phyloP scores from a whole-genome alignment of 257 asterid species.

The Przewalskia tangutica region DNA sequence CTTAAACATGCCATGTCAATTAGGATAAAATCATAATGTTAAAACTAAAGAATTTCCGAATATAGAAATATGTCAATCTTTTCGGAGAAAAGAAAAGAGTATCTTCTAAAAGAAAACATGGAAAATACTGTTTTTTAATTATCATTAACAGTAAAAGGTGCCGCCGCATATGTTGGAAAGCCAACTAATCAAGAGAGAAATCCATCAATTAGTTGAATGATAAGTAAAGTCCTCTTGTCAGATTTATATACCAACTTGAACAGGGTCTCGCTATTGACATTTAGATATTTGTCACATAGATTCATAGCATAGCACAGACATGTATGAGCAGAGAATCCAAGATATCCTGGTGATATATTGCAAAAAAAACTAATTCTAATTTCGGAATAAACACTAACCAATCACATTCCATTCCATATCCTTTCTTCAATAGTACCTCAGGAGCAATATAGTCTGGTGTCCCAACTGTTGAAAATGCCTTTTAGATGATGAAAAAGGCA shows the following conservation, averaged over 20 bases:
- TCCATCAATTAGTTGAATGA: not conserved
- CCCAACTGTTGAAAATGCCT: slow-evolving; percentile 99
- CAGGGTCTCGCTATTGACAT: not conserved
- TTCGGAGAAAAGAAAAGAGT: not conserved
- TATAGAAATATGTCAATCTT: not conserved
- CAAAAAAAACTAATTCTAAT: not conserved
- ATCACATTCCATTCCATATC: slow-evolving; percentile 98
- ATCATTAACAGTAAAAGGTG: not conserved
- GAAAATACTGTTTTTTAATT: not conserved
- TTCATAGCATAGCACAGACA: not conserved
- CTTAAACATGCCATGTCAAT: not conserved
- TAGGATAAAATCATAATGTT: not conserved
- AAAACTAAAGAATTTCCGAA: not conserved
- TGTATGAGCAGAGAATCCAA: not conserved
- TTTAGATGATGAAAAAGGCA: slow-evolving; percentile 15
- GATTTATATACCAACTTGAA: not conserved
- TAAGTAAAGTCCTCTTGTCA: not conserved
- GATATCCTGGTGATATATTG: not conserved
- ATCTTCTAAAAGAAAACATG: not conserved
- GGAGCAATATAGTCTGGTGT: slow-evolving; percentile 99
- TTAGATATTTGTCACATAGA: not conserved
- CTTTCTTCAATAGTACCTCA: slow-evolving; percentile 90
- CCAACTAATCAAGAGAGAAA: not conserved
- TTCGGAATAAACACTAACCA: slow-evolving; percentile 46
- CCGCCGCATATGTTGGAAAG: not conserved